Evolutionary conservation across 208 protist genomes (phyloP).

Genomic region (Wallacemonas sp.): DNA sequence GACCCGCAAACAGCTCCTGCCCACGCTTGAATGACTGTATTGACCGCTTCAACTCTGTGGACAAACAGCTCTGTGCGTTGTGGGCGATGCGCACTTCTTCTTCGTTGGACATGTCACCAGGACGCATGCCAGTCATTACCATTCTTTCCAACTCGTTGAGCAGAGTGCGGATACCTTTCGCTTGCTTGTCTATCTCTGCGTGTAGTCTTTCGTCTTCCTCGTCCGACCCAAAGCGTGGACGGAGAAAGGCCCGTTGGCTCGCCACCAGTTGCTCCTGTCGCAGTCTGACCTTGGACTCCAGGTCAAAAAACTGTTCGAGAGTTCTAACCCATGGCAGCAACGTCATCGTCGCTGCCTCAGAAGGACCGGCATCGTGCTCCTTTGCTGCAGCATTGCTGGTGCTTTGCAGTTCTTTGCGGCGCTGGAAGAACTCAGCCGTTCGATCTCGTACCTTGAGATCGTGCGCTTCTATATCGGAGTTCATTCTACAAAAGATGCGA

Average conservation of each 20-base stretch:
- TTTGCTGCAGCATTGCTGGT: neutral
- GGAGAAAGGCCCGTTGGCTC: conserved; percentile 46
- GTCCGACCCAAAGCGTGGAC: conserved; percentile 49
- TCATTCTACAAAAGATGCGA: neutral
- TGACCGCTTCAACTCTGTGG: conserved; percentile 33
- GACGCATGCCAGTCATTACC: conserved; percentile 46
- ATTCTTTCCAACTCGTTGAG: conserved; percentile 72
- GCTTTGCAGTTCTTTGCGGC: conserved; percentile 9
- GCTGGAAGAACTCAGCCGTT: conserved; percentile 25
- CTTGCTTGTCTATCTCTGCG: conserved; percentile 35
- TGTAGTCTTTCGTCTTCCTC: conserved; percentile 45
- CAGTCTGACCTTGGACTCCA: conserved; percentile 29
- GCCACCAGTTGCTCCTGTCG: conserved; percentile 46
- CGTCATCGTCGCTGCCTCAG: neutral
- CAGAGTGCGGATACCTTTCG: conserved; percentile 40
- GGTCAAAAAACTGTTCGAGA: conserved; percentile 42
- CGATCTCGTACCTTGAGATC: conserved; percentile 29
- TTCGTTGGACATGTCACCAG: conserved; percentile 29
- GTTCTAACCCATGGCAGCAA: conserved; percentile 46
- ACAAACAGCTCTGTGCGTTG: conserved; percentile 54
- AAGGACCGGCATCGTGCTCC: neutral
- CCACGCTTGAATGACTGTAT: conserved; percentile 45
- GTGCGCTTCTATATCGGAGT: neutral
- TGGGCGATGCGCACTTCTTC: conserved; percentile 53
- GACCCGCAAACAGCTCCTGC: conserved; percentile 61